Conservation (phyloP, 208 protist species). For the Leishmania amazonensis region DNA sequence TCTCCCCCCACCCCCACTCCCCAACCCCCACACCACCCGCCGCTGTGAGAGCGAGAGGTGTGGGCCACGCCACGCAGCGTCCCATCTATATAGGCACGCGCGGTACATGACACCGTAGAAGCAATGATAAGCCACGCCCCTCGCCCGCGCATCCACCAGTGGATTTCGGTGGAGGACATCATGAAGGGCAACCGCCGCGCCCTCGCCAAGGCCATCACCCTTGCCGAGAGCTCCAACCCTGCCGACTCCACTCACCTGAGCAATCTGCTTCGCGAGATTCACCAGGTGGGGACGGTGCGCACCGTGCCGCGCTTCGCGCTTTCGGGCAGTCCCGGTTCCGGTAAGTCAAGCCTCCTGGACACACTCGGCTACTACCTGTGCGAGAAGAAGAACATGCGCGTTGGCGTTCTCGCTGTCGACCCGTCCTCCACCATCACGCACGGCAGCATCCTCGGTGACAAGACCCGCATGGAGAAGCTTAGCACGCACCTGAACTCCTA, state of each 20-base stretch:
- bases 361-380: slow-evolving; percentile 65
- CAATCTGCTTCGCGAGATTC: slow-evolving; percentile 46
- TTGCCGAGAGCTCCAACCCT: slow-evolving; percentile 55
- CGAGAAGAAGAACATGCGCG: slow-evolving; percentile 38
- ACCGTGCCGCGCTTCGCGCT: slow-evolving; percentile 84
- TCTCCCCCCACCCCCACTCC: neutral
- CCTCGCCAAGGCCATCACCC: slow-evolving; percentile 73
- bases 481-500: slow-evolving; percentile 82
- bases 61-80: neutral
- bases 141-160: slow-evolving; percentile 17
- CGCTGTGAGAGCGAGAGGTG: neutral
- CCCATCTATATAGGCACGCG: neutral
- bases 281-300: slow-evolving; percentile 29
- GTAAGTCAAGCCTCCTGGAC: slow-evolving; percentile 96
- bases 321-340: slow-evolving; percentile 94
- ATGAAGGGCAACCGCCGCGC: slow-evolving; percentile 49
- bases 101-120: neutral
- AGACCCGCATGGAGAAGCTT: slow-evolving; percentile 94
- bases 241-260: slow-evolving; percentile 35
- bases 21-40: neutral
- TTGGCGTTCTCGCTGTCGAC: slow-evolving; percentile 94
- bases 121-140: slow-evolving; percentile 37
- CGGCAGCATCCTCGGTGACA: slow-evolving; percentile 96
- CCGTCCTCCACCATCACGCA: slow-evolving; percentile 87
- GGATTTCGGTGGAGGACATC: slow-evolving; percentile 38